Evolutionary conservation across 2,329 filamentous ascomycete species (phyloP).

Genomic region (Fusarium secorum): DNA sequence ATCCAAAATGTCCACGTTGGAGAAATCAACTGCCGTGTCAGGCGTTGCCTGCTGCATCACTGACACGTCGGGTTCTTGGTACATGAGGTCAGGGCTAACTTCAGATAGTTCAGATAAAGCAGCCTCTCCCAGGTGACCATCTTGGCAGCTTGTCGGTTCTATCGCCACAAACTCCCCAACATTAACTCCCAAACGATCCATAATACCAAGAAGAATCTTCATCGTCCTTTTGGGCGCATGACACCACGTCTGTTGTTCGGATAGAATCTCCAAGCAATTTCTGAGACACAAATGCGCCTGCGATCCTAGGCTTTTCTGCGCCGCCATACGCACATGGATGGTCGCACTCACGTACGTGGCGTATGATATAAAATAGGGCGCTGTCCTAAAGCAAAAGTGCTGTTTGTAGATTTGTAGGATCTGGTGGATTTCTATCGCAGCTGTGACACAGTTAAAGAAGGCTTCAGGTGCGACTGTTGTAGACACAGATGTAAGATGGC

Average conservation of each 20-base stretch:
- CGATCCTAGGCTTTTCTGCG: conserved; percentile 50
- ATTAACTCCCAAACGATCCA: not conserved
- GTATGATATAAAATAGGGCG: conserved; percentile 61
- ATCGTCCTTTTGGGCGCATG: conserved; percentile 15
- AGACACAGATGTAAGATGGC: conserved; percentile 53
- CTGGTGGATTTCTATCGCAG: conserved; percentile 53
- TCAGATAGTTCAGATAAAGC: accelerated
- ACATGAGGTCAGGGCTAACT: accelerated
- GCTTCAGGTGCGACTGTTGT: conserved; percentile 50
- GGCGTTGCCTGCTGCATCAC: not conserved
- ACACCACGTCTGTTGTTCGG: conserved; percentile 52
- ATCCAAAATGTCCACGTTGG: not conserved
- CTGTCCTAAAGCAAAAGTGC: conserved; percentile 52
- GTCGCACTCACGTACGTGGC: conserved; percentile 62
- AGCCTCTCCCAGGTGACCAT: accelerated
- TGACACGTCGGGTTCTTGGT: accelerated
- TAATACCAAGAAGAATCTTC: conserved; percentile 13
- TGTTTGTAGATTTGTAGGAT: conserved; percentile 53
- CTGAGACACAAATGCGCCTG: conserved; percentile 50
- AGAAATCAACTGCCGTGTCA: not conserved
- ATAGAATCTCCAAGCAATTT: conserved; percentile 54
- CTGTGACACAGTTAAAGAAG: conserved; percentile 52
- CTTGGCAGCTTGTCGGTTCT: not conserved
- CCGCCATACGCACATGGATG: conserved; percentile 59
- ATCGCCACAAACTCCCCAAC: not conserved